phyloP scores from a whole-genome alignment of 768 basidiomycete genomes.

The Hygrophorus russula region DNA sequence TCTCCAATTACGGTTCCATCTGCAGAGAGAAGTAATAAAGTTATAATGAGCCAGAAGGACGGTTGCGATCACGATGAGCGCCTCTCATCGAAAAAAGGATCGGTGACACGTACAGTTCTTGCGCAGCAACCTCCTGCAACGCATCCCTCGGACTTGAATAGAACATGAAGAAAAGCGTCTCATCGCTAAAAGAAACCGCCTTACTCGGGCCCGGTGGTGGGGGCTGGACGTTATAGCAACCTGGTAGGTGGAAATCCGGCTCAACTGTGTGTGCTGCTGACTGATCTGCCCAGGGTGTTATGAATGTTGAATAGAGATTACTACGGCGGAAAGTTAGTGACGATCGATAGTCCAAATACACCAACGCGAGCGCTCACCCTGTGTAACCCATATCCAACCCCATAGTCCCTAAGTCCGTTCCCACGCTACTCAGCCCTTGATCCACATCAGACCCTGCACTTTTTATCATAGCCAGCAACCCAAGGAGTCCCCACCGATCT shows the following conservation, averaged over 20 bases:
- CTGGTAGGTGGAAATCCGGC: conserved; percentile 84
- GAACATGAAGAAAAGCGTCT: conserved; percentile 97
- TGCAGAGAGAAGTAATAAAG: conserved; percentile 17
- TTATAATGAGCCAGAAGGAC: background rate
- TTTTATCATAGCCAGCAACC: conserved; percentile 79
- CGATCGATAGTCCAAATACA: background rate
- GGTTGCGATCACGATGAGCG: background rate
- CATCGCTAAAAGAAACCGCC: conserved; percentile 81
- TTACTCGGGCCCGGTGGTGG: conserved; percentile 75
- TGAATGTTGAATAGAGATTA: conserved; percentile 84
- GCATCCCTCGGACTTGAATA: conserved; percentile 89
- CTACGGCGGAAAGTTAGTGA: conserved; percentile 21
- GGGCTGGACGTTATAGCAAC: conserved; percentile 88
- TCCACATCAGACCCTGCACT: conserved; percentile 67
- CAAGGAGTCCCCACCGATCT: conserved; percentile 89
- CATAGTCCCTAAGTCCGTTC: conserved; percentile 85
- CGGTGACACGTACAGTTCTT: conserved; percentile 69
- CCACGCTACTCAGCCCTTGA: conserved; percentile 71
- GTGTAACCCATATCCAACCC: conserved; percentile 80
- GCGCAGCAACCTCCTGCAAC: conserved; percentile 88
- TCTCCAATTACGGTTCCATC: conserved; percentile 92
- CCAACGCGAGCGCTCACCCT: conserved; percentile 42
- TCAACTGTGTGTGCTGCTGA: conserved; percentile 78
- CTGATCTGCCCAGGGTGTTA: conserved; percentile 94
- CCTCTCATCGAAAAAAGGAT: conserved; percentile 4